A percentile compares a stretch with the other conserved stretches of the same genome.
Conservation (phyloP, 371 early-diverging fungal species). For the Syncephalastrum sp. region DNA sequence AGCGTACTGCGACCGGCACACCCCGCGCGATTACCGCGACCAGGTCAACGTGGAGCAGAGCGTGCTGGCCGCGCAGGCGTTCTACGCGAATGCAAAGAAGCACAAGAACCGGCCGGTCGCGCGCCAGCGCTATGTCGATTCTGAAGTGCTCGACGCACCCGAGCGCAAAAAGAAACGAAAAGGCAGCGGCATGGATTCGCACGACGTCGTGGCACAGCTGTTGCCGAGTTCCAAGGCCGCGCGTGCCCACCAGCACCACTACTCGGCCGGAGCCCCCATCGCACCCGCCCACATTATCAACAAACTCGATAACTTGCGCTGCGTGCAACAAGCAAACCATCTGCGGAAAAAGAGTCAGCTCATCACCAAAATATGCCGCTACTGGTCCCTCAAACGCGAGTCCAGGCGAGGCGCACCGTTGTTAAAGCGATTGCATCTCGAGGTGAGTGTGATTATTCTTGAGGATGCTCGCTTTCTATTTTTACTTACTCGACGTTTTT, state of each 20-base stretch:
- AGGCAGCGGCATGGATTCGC: slow-evolving; percentile 11
- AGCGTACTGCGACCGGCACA: slow-evolving; percentile 84
- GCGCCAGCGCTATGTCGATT: slow-evolving; percentile 32
- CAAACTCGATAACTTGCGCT: slow-evolving; percentile 54
- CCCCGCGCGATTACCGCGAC: slow-evolving; percentile 72
- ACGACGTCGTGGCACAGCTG: slow-evolving; percentile 26
- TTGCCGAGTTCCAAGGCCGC: slow-evolving; percentile 58
- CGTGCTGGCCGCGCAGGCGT: slow-evolving; percentile 37
- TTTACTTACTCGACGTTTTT: background rate
- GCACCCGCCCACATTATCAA: slow-evolving; percentile 69
- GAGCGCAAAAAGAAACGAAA: slow-evolving; percentile 25
- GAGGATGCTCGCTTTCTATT: no score
- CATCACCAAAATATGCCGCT: slow-evolving; percentile 72
- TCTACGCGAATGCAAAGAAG: slow-evolving; percentile 14
- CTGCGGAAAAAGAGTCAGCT: slow-evolving; percentile 55
- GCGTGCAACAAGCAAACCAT: slow-evolving; percentile 37
- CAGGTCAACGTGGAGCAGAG: slow-evolving; percentile 46
- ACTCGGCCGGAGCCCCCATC: slow-evolving; percentile 59
- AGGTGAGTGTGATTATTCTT: slow-evolving; percentile 43
- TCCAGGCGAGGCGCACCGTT: slow-evolving; percentile 88
- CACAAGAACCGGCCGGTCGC: slow-evolving; percentile 7
- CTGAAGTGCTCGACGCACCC: slow-evolving; percentile 16
- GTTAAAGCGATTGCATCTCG: slow-evolving; percentile 92
- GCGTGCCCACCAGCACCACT: slow-evolving; percentile 60
- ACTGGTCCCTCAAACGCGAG: slow-evolving; percentile 94